Evolutionary conservation across 78 protist species (phyloP), one percentile per base, ranked within the genome.

Genomic region (Mantamonas sphyraenae): DNA sequence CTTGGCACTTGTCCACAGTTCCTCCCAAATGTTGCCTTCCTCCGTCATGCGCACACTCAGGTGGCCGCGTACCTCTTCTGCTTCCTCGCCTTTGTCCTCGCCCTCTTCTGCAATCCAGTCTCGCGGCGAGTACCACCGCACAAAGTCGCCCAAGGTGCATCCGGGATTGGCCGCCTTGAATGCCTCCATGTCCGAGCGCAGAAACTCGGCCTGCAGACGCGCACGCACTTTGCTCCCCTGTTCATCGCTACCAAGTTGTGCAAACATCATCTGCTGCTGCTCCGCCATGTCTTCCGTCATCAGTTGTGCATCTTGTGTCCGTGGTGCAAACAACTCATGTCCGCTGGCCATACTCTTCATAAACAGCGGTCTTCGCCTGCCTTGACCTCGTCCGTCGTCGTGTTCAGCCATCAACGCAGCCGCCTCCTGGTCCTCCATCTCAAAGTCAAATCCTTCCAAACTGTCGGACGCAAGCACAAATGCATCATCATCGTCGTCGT

Each of bases 81-180:
- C n/a, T n/a, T n/a, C n/a, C n/a, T n/a, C n/a, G n/a, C n/a, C n/a
- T n/a, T n/a, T n/a, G 38, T 9, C 55, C 37, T 26, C 50, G 19
- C 16, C 74, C 39, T 56, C 64, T 4, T 28, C 53, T 20, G 3
- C 65, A 14, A 69, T n/a, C 69, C 69, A 76, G 61, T 76, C 81
- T 7, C 66, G 8, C 26, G 81, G 81, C 34, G 81, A 76, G 57
- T 76, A 73, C 81, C 81, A 76, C 24, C 81, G 64, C 43, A 76
- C 73, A 34, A 76, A 76, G 68, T 76, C 81, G 39, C 20, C 80
- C 38, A 76, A 51, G 37, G 19, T 37, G 38, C 65, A 51, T 28
- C 30, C 60, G 34, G 81, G 81, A 19, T 76, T 76, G 33, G 74
- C 74, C 51, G 73, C 81, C 68, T 76, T 68, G 1, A 76, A 76